Percentiles rank a stretch among this genome's conserved stretches.
Evolutionary conservation across 257 asterid genomes (phyloP).

Genomic region (Salvia miltiorrhiza): DNA sequence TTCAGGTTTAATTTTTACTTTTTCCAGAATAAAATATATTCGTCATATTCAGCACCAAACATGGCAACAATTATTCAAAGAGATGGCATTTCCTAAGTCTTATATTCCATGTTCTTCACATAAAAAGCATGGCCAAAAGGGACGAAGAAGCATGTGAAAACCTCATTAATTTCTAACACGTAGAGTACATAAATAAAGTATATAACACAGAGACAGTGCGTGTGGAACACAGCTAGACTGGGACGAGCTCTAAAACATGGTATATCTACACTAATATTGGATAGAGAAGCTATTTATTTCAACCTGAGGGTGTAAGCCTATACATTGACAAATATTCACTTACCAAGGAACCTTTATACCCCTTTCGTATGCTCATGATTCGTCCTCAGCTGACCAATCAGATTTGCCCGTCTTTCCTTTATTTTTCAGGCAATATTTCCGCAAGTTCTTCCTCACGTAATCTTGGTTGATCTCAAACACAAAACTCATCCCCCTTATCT

Average conservation of each 20-base stretch:
- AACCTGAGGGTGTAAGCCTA: slow-evolving; percentile 17
- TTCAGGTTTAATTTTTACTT: not conserved
- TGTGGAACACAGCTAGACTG: not conserved
- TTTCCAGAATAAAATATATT: not conserved
- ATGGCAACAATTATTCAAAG: not conserved
- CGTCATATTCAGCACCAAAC: not conserved
- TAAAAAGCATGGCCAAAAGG: not conserved
- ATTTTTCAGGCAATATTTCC: slow-evolving; percentile 27
- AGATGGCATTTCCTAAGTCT: not conserved
- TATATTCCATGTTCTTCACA: not conserved
- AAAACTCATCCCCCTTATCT: slow-evolving; percentile 79
- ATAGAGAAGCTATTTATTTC: slow-evolving; percentile 19
- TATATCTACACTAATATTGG: slow-evolving; percentile 26
- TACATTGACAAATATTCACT: slow-evolving; percentile 12
- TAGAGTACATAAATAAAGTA: not conserved
- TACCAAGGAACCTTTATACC: slow-evolving; percentile 22
- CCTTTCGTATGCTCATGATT: slow-evolving; percentile 23
- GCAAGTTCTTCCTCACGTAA: slow-evolving; percentile 49
- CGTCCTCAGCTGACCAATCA: slow-evolving; percentile 40
- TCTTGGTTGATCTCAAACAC: slow-evolving; percentile 65
- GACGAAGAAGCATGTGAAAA: not conserved
- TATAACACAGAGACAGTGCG: slow-evolving; percentile 7
- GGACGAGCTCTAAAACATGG: slow-evolving; percentile 18
- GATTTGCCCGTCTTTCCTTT: slow-evolving; percentile 37
- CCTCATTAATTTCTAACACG: not conserved